These are phyloP conservation scores for Astragalus glycyphyllos DNA, from an alignment of 306 rosid species.

Conservation along the genomic window DNA sequence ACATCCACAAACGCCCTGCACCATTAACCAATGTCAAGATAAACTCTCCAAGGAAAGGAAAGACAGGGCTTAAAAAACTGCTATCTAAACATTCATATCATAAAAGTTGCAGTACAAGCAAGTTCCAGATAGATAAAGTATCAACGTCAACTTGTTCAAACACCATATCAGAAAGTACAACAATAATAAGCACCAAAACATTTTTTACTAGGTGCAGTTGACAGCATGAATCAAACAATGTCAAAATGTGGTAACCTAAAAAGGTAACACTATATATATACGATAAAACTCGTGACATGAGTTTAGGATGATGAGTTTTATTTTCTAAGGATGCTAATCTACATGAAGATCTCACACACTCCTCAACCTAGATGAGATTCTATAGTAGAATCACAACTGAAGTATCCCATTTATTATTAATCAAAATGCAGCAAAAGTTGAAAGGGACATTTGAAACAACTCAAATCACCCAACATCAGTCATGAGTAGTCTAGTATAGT, in stretches of 20 bases:
- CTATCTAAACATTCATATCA: slow-evolving; percentile 26
- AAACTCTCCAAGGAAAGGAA: slow-evolving; percentile 8
- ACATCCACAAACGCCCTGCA: slow-evolving; percentile 95
- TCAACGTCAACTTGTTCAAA: slow-evolving; percentile 3
- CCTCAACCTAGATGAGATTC: not conserved
- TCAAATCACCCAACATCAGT: slow-evolving; percentile 12
- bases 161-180: not conserved
- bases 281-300: no score
- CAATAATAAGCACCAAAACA: not conserved
- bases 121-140: slow-evolving; percentile 10
- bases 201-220: not conserved
- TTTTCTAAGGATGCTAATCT: slow-evolving; percentile 12
- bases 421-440: slow-evolving; percentile 7
- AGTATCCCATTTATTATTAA: not conserved
- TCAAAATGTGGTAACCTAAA: no score
- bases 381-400: not conserved
- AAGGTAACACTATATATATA: no score
- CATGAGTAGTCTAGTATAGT: no score
- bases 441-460: slow-evolving; percentile 7
- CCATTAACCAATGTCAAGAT: slow-evolving; percentile 42
- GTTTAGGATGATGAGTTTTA: not conserved
- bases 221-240: no score
- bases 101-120: slow-evolving; percentile 12
- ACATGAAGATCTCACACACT: not conserved
- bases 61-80: not conserved